Percentiles rank a stretch among this genome's conserved stretches.
These are phyloP conservation scores for Daldinia decipiens DNA, from an alignment of 495 filamentous ascomycete genomes.

Conservation along the genomic window DNA sequence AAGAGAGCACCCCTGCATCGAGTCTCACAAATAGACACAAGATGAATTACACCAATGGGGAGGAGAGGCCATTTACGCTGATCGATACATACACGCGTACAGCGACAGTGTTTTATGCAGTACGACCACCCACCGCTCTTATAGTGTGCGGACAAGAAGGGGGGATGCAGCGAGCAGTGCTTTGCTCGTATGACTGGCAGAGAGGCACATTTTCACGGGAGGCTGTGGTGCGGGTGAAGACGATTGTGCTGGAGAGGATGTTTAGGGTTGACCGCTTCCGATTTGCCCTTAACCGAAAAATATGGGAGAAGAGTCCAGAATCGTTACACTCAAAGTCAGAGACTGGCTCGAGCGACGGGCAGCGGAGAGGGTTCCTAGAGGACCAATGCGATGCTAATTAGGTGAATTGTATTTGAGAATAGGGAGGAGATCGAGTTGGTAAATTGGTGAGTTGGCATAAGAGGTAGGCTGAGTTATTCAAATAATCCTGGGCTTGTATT, in stretches of 20 bases:
- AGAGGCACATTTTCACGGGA: not conserved
- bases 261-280: conserved; percentile 8
- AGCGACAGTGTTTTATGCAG: not conserved
- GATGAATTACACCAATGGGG: not conserved
- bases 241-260: conserved; percentile 1
- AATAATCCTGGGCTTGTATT: too few relatives aligned
- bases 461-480: not conserved
- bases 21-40: not conserved
- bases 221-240: not conserved
- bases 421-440: not conserved
- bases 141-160: not conserved
- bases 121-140: not conserved
- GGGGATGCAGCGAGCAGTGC: not conserved
- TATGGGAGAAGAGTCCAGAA: not conserved
- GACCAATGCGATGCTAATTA: not conserved
- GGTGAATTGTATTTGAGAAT: not conserved
- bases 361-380: not conserved
- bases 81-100: conserved; percentile 3
- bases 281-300: conserved; percentile 1
- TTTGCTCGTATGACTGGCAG: conserved; percentile 2
- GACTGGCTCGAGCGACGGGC: not conserved
- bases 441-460: not conserved
- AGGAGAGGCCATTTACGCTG: not conserved
- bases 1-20: not conserved
- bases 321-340: not conserved